Conservation (phyloP, 75 land plant genomes). For the Picea glauca region DNA sequence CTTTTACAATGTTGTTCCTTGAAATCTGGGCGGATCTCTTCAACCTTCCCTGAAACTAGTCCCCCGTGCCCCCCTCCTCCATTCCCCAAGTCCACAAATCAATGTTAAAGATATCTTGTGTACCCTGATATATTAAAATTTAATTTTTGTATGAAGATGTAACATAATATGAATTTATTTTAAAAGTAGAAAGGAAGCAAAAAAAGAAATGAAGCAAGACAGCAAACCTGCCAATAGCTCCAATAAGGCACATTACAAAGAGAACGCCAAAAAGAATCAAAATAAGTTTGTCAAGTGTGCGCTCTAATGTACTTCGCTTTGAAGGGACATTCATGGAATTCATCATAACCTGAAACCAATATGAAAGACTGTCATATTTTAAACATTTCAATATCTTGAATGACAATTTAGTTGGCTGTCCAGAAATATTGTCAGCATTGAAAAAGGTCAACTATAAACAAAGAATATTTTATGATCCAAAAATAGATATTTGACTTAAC, state of each 20-base stretch:
- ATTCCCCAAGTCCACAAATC: too few species aligned
- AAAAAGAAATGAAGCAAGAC: neutral
- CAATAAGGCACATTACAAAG: constrained; percentile 83
- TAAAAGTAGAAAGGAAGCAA: neutral
- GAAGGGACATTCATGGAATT: constrained; percentile 99
- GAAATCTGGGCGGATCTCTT: too few species aligned
- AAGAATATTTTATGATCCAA: constrained; percentile 3
- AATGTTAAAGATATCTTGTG: too few species aligned
- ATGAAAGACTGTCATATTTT: neutral
- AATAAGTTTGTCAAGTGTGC: constrained; percentile 94
- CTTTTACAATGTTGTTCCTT: too few species aligned
- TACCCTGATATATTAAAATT: too few species aligned
- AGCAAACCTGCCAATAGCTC: constrained; percentile 89
- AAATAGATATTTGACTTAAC: constrained; percentile 4
- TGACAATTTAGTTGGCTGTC: neutral
- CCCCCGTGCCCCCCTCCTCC: neutral
- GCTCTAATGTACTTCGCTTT: constrained; percentile 93
- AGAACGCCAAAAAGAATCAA: constrained; percentile 71
- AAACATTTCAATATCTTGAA: neutral
- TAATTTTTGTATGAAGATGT: too few species aligned
- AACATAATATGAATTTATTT: too few species aligned
- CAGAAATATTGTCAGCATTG: neutral
- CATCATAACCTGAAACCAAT: constrained; percentile 93
- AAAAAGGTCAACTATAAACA: neutral
- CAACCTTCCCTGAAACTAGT: neutral